These are phyloP conservation scores for Mortierella sp. DNA, from an alignment of 371 early-diverging fungal species.

Conservation along the genomic window DNA sequence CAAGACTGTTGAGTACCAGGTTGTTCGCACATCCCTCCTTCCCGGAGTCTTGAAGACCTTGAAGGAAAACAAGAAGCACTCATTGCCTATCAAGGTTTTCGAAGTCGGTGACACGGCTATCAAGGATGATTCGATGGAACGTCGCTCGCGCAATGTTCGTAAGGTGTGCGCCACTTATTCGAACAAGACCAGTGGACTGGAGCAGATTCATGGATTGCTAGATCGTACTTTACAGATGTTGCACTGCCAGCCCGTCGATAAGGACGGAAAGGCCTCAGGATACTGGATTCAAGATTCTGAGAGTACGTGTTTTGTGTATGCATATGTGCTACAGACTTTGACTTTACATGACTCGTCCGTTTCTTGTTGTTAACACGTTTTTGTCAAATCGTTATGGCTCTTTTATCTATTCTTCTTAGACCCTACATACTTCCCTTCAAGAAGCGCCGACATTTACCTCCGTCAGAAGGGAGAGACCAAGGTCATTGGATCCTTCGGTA, in stretches of 20 bases:
- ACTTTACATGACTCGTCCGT: neutral
- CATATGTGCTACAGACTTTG: neutral
- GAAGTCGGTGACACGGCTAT: slow-evolving; percentile 98
- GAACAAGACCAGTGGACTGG: slow-evolving; percentile 92
- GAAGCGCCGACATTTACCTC: slow-evolving; percentile 87
- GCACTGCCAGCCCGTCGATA: slow-evolving; percentile 61
- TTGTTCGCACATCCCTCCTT: slow-evolving; percentile 95
- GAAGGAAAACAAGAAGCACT: slow-evolving; percentile 89
- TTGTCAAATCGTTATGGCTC: neutral
- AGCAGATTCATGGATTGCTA: slow-evolving; percentile 93
- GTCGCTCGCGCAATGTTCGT: slow-evolving; percentile 93
- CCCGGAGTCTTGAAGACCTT: slow-evolving; percentile 98
- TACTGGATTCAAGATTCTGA: slow-evolving; percentile 88
- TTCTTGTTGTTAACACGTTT: neutral
- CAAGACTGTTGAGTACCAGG: slow-evolving; percentile 95
- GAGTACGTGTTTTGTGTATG: slow-evolving; percentile 64
- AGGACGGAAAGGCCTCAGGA: slow-evolving; percentile 60
- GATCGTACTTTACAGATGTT: slow-evolving; percentile 93
- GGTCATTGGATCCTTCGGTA: slow-evolving; percentile 90
- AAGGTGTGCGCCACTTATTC: slow-evolving; percentile 91
- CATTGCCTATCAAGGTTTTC: slow-evolving; percentile 97
- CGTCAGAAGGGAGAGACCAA: slow-evolving; percentile 65
- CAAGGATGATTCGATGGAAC: slow-evolving; percentile 83
- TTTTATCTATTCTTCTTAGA: slow-evolving; percentile 54
- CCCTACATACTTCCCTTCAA: slow-evolving; percentile 93